These are phyloP conservation scores for Ramalina peruviana DNA, from an alignment of 495 filamentous ascomycete species.

Conservation along the genomic window DNA sequence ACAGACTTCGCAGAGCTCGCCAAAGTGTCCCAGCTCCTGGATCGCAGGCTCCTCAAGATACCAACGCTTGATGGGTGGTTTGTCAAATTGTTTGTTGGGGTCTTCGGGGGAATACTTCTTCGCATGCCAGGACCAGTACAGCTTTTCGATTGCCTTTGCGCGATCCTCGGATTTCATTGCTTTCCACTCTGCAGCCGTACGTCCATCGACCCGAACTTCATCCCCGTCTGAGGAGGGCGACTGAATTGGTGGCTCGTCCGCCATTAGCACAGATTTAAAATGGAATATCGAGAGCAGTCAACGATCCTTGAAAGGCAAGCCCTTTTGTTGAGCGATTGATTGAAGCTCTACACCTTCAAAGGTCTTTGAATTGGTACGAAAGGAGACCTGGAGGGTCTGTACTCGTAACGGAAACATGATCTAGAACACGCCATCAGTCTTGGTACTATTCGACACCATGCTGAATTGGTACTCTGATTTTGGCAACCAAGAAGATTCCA, in stretches of 20 bases:
- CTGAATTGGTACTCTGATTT: too few relatives aligned
- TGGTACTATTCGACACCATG: too few relatives aligned
- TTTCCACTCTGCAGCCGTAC: background rate
- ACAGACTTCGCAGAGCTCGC: constrained; percentile 7
- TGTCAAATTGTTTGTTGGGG: background rate
- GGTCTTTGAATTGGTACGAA: too few relatives aligned
- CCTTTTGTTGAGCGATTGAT: too few relatives aligned
- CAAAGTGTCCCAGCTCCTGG: background rate
- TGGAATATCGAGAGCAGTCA: too few relatives aligned
- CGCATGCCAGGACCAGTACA: background rate
- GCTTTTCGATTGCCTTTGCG: background rate
- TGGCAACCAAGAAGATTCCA: too few relatives aligned
- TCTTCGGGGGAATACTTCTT: background rate
- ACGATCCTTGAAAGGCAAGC: too few relatives aligned
- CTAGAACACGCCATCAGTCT: too few relatives aligned
- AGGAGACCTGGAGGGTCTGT: too few relatives aligned
- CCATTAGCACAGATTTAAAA: background rate
- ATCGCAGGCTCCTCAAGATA: background rate
- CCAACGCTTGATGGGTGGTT: constrained; percentile 1
- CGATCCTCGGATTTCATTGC: background rate
- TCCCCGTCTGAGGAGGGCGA: background rate
- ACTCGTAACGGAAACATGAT: too few relatives aligned
- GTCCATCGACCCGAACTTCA: background rate
- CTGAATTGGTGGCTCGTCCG: background rate
- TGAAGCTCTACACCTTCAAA: too few relatives aligned